Conservation (phyloP, 306 rosid genomes). For the Quercus robur region DNA sequence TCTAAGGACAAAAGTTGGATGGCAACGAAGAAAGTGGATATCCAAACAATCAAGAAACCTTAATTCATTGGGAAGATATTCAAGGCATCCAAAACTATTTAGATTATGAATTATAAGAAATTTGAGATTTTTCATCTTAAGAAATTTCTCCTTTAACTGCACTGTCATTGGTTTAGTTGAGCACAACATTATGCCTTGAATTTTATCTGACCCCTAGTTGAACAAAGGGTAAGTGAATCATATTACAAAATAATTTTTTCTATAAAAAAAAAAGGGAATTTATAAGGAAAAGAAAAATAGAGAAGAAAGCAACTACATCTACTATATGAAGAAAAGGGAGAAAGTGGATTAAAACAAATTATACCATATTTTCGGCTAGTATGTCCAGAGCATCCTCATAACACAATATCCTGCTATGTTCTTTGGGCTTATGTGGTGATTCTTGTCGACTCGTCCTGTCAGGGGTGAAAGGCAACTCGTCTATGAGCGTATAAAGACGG, state of each 20-base stretch:
- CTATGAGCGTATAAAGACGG: no score
- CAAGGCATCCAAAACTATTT: conserved; percentile 24
- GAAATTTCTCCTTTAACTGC: conserved; percentile 28
- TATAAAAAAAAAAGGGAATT: not conserved
- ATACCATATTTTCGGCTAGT: conserved; percentile 6
- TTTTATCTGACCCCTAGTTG: conserved; percentile 20
- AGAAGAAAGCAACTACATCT: no score
- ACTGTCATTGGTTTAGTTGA: conserved; percentile 29
- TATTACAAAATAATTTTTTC: not conserved
- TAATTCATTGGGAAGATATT: conserved; percentile 41
- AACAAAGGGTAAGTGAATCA: not conserved
- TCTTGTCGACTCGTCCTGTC: no score
- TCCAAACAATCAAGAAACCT: conserved; percentile 40
- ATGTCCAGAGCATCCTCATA: conserved; percentile 28
- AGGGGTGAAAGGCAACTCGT: no score
- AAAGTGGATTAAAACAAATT: not conserved
- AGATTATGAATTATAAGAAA: conserved; percentile 33
- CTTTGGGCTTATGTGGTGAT: conserved; percentile 18
- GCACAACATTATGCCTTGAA: conserved; percentile 31
- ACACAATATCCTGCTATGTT: conserved; percentile 37
- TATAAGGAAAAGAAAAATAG: no score
- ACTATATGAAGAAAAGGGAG: no score
- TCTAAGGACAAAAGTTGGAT: conserved; percentile 28
- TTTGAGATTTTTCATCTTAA: conserved; percentile 27
- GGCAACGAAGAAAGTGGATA: conserved; percentile 41